Evolutionary conservation across 371 early-diverging fungal species (phyloP).

Genomic region (Lichtheimia hyalospora): DNA sequence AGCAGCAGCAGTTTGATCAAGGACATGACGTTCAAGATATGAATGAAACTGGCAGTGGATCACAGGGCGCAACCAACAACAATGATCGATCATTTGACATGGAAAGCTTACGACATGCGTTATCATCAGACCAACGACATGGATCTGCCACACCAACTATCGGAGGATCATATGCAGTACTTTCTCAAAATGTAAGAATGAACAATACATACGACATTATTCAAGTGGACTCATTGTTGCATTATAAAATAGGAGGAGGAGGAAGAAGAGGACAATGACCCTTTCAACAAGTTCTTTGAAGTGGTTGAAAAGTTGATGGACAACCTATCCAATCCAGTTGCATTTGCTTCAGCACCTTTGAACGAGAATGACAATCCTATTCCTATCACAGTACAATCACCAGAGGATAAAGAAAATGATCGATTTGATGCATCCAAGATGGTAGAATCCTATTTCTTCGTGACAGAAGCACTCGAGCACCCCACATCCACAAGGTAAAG

Average conservation of each 20-base stretch:
- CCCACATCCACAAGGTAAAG: too few species aligned
- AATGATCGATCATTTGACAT: constrained; percentile 7
- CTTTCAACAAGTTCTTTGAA: constrained; percentile 83
- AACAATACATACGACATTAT: neutral
- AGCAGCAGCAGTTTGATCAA: constrained; percentile 6
- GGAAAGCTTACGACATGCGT: constrained; percentile 16
- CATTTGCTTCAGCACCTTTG: constrained; percentile 73
- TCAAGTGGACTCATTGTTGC: neutral
- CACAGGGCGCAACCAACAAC: neutral
- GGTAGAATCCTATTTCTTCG: constrained; percentile 66
- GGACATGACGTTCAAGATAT: neutral
- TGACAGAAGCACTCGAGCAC: constrained; percentile 42
- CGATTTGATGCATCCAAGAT: constrained; percentile 22
- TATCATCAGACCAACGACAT: constrained; percentile 5
- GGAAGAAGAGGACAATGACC: constrained; percentile 56
- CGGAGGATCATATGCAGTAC: constrained; percentile 33
- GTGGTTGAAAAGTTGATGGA: constrained; percentile 74
- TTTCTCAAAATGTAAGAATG: constrained; percentile 14
- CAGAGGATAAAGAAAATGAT: constrained; percentile 3
- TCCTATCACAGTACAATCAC: constrained; percentile 3
- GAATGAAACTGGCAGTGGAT: neutral
- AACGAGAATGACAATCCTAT: constrained; percentile 50
- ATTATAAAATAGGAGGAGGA: constrained; percentile 5
- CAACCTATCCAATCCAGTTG: constrained; percentile 73
- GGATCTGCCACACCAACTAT: constrained; percentile 18